phyloP scores from a whole-genome alignment of 108 stramenopile species.

The Skeletonema grethae region DNA sequence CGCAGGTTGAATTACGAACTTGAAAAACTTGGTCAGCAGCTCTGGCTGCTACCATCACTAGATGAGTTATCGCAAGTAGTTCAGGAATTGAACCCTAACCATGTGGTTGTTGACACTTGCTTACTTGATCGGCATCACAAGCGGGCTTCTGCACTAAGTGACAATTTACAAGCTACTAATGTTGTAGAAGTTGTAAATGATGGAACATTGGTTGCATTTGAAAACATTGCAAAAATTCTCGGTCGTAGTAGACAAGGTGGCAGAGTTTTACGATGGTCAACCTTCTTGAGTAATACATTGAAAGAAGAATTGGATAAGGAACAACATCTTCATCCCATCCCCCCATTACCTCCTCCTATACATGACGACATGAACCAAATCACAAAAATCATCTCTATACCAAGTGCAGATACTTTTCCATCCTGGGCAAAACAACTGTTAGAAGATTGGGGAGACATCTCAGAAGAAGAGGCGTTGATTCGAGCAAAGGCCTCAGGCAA shows the following conservation, averaged over 20 bases:
- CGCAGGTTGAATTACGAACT: constrained; percentile 17
- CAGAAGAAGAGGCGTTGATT: constrained; percentile 28
- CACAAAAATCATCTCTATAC: constrained; percentile 10
- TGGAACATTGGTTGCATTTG: constrained; percentile 11
- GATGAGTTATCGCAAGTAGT: constrained; percentile 15
- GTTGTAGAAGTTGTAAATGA: constrained; percentile 26
- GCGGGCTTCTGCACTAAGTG: constrained; percentile 13
- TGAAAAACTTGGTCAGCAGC: constrained; percentile 16
- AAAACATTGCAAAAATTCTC: constrained; percentile 11
- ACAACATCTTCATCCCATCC: constrained; percentile 5
- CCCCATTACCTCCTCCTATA: constrained; percentile 20
- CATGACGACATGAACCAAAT: not conserved
- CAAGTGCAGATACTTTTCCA: constrained; percentile 13
- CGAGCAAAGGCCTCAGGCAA: constrained; percentile 2
- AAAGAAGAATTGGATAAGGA: constrained; percentile 1
- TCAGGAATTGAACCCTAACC: constrained; percentile 3
- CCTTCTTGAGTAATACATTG: constrained; percentile 26
- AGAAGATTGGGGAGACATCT: constrained; percentile 24
- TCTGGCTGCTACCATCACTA: constrained; percentile 10
- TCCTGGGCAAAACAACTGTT: constrained; percentile 13
- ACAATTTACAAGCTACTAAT: constrained; percentile 8
- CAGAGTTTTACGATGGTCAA: constrained; percentile 26
- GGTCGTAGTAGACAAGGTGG: constrained; percentile 26
- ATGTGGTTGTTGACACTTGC: constrained; percentile 24
- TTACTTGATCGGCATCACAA: constrained; percentile 25